Base-by-base conservation (phyloP, 148 eudicot genomes). In the Cornus controversa region DNA sequence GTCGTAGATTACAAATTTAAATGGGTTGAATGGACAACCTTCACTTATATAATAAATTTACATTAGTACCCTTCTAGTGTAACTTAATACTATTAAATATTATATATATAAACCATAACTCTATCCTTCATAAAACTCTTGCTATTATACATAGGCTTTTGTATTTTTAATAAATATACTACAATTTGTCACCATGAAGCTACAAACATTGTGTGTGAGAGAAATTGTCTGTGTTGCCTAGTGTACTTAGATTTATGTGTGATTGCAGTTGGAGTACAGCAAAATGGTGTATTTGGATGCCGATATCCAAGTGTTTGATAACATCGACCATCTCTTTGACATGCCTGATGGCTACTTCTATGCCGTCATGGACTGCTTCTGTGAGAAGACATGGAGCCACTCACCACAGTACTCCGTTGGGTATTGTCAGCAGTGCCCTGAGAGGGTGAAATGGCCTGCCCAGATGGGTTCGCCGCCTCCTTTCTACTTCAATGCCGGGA, bases 311-410 rank as follows among this genome's bases (percentile, higher is more conserved):
- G 85, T 82, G 1, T 82, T 65, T 22, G 81, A 82, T 0, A 82
- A 70, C 85, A 78, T 82, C 45, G 85, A 82, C 29, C 85, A 82
- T 26, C 85, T 82, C 20, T 69, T 82, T 18, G 85, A 82, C 78
- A 64, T 58, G 47, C 68, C 85, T 0, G 71, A 78, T 18, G 85
- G 85, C 9, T 65, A 69, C 63, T 82, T 82, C 37, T 82, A 82
- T 20, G 85, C 85, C 1, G 85, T 82, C 4, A 82, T 74, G 85
- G 85, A 82, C 62, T 82, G 85, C 60, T 82, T 82, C 75, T 82
- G 85, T 42, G 85, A 82, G 79, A 74, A 82, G 79, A 82, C 85
- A 37, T 82, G 85, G 85, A 78, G 79, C 79, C 81, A 78, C 72
- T 69, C 85, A n/a, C 78, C 78, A 2, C 85, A 82, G 70, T 82